These are phyloP conservation scores for Lecanosticta acicola DNA, from an alignment of 2,329 filamentous ascomycete species.

Conservation along the genomic window DNA sequence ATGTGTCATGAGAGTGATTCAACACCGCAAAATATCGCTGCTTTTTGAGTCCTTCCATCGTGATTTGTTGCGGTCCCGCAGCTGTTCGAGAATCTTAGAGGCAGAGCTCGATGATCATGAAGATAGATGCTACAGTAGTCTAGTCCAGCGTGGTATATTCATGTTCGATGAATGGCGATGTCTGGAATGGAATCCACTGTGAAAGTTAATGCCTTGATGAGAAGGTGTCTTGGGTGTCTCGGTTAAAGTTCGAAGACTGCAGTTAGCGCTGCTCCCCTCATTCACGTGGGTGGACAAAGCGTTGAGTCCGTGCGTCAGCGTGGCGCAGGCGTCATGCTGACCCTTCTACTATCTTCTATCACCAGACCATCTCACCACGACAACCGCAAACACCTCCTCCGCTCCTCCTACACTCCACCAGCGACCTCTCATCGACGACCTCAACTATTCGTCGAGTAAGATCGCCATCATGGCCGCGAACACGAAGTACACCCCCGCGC, in stretches of 20 bases:
- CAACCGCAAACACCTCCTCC: not conserved
- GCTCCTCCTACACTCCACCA: not conserved
- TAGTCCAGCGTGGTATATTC: too few relatives aligned
- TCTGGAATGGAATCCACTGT: too few relatives aligned
- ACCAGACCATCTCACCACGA: slow-evolving; percentile 6
- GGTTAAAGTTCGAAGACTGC: not conserved
- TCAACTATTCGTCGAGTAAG: not conserved
- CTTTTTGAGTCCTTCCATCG: too few relatives aligned
- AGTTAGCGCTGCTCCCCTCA: not conserved
- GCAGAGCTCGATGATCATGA: too few relatives aligned
- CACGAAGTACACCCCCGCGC: slow-evolving; percentile 75
- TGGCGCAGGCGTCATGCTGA: slow-evolving; percentile 2
- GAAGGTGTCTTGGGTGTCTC: too few relatives aligned
- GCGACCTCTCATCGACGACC: not conserved
- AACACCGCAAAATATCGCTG: too few relatives aligned
- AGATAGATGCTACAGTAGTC: too few relatives aligned
- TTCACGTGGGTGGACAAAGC: slow-evolving; percentile 2
- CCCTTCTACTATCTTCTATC: slow-evolving; percentile 10
- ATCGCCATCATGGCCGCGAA: slow-evolving; percentile 60
- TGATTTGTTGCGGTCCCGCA: too few relatives aligned
- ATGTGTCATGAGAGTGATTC: too few relatives aligned
- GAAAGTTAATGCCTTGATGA: too few relatives aligned
- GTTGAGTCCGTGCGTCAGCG: not conserved
- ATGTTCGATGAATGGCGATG: too few relatives aligned
- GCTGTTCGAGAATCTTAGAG: too few relatives aligned